Evolutionary conservation across 164 flowering plant genomes (phyloP), one percentile per base, ranked within the genome.

Genomic region (Vitis amurensis): DNA sequence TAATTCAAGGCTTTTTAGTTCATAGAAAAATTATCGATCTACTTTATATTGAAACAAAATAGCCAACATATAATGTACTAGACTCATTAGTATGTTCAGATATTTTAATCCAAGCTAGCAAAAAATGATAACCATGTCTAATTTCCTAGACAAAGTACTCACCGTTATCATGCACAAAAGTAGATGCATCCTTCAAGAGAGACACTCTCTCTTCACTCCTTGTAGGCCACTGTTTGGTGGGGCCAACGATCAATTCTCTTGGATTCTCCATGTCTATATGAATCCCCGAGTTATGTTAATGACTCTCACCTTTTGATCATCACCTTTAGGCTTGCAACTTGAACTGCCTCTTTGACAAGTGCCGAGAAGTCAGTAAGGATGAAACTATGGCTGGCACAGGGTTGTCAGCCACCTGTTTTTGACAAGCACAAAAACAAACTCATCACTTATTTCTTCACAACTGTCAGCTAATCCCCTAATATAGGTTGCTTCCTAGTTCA

Each of bases 311-410:
- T 55, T 67, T 27, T 14, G 70, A 52, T 37, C 59, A 66, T 66
- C 66, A 37, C 49, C 13, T 16, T 56, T 72, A 31, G 70, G 70
- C 1, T 19, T 19, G 92, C 71, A 95, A 76, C 79, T 83, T 88
- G 4, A 87, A 78, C 64, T 98, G 82, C 75, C 97, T 85, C 73
- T 93, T 96, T 44, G 94, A 89, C 58, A 95, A 67, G 74, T 95
- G 94, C 57, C 98, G 83, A 67, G 97, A 85, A 51, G 96, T 95
- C 81, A 93, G 73, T 29, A 95, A 78, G n/a, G 99, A 85, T 37
- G 98, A 89, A 67, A 95, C 74, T 71, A 97, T 86, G 47, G 84
- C 87, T 76, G 97, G 90, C 63, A 86, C 86, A 59, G 97, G 91
- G 75, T 89, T 95, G 69, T 95, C 97, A 16, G 83, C 81, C 27